A percentile compares a stretch with the other conserved stretches of the same genome.
Conservation (phyloP, 108 stramenopile genomes). For the Bacterosira constricta region DNA sequence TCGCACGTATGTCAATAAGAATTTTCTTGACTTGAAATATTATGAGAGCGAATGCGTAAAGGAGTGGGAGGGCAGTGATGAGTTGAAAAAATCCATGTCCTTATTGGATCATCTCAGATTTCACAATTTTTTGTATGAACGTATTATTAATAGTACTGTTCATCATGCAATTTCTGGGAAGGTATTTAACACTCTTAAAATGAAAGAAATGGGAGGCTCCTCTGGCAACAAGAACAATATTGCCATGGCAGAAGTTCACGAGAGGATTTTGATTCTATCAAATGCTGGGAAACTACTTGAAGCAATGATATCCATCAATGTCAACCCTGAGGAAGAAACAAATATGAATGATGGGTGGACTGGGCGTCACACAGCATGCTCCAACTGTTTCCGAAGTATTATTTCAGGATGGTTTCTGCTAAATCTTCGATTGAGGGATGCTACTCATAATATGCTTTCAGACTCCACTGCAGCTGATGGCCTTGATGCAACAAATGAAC, state of each 20-base stretch:
- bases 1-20: background rate
- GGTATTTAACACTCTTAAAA: no score
- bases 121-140: constrained; percentile 6
- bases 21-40: background rate
- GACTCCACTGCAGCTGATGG: background rate
- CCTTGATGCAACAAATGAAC: background rate
- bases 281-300: constrained; percentile 10
- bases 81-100: background rate
- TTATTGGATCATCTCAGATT: background rate
- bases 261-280: background rate
- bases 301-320: constrained; percentile 22
- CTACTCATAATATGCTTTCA: background rate
- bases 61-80: background rate
- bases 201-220: background rate
- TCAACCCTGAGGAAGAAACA: background rate
- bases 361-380: constrained; percentile 20
- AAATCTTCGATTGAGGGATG: constrained; percentile 9
- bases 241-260: background rate
- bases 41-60: background rate
- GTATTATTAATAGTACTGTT: background rate
- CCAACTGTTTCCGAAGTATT: constrained; percentile 17
- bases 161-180: constrained; percentile 1
- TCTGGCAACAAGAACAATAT: background rate
- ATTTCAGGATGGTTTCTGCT: constrained; percentile 36
- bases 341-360: constrained; percentile 10